Base-by-base conservation (phyloP, 306 rosid species). In the Rosa multiflora region DNA sequence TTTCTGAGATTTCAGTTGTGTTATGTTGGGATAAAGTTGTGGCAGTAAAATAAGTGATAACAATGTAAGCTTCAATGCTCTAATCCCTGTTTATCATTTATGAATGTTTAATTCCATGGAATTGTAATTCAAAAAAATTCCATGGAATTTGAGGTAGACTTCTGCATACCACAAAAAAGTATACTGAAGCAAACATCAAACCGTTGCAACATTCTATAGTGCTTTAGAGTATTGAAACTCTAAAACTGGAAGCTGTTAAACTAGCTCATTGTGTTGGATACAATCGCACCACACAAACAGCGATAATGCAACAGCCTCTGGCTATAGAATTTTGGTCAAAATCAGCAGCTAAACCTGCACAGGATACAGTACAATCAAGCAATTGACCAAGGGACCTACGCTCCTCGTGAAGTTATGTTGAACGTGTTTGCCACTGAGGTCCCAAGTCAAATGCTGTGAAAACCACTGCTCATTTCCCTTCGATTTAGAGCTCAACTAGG, bases 1-100 rank as follows among this genome's bases (percentile, higher is more conserved):
- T 53, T 74, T 67, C 43, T 55, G 70, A 70, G 73, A 74, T 73
- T 76, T 74, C 73, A 55, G 70, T 62, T 61, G 6, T 61, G 71
- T 75, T 75, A 46, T 75, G 18, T 61, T 75, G 58, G 29, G 46
- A 46, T 59, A 10, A 74, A 43, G 26, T 10, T 61, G 49, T 44
- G 4, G 44, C 71, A 2, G 32, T 46, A 46, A 75, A 75, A 61
- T 75, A 44, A 44, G 26, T 29, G 11, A 61, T 59, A 26, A 29
- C 58, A 29, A 26, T 61, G 58, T 75, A 75, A 26, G 78, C 71
- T 59, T 44, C 21, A 61, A 61, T 61, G 70, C 71, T 44, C 5
- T 26, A 4, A 37, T 4, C 55, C 69, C 14, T 40, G 21, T 8
- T 58, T 58, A 42, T 74, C 52, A 40, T 37, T 21, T 8, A 21